phyloP scores from a whole-genome alignment of 169 alveolate genomes.

The Plasmodium reichenowi region DNA sequence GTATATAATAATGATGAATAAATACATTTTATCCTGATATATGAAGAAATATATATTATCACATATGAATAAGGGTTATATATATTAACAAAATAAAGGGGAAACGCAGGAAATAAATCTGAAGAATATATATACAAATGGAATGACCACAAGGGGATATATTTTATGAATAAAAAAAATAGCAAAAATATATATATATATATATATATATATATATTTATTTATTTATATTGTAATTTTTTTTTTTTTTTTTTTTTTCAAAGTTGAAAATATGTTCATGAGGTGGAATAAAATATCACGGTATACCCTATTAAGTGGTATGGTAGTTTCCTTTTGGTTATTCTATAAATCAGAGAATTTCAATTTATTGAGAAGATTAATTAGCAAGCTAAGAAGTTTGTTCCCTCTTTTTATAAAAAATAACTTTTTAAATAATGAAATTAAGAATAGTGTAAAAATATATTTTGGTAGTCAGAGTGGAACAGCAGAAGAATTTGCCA shows the following conservation, averaged over 20 bases:
- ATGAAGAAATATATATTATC: no score
- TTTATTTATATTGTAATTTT: not conserved
- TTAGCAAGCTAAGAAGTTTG: conserved; percentile 2
- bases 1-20: no score
- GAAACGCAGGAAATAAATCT: no score
- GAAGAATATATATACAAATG: no score
- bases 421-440: conserved; percentile 10
- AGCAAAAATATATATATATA: not conserved
- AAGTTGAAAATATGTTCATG: conserved; percentile 2
- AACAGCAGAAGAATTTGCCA: conserved; percentile 80
- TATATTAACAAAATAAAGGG: no score
- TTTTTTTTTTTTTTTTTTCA: not conserved
- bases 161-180: no score
- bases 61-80: no score
- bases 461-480: conserved; percentile 84
- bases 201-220: not conserved
- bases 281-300: conserved; percentile 15
- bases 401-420: not conserved
- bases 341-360: not conserved
- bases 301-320: conserved; percentile 10
- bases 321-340: not conserved
- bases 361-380: not conserved
- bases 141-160: no score
- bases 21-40: no score
- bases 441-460: conserved; percentile 67